phyloP scores from a whole-genome alignment of 2,329 filamentous ascomycete species.

The Cordyceps cicadae region DNA sequence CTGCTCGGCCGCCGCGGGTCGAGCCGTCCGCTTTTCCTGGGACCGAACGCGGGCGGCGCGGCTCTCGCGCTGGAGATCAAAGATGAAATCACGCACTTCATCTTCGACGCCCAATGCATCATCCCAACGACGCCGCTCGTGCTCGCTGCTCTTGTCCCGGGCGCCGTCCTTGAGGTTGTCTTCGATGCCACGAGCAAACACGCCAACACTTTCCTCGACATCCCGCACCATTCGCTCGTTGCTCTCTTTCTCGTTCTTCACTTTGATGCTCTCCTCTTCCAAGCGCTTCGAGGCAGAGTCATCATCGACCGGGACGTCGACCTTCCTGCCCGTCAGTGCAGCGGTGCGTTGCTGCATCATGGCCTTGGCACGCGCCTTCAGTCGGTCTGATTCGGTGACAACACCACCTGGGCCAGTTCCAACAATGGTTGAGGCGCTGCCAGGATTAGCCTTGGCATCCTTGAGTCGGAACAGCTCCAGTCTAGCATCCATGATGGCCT shows the following conservation, averaged over 20 bases:
- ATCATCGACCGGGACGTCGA: constrained; percentile 61
- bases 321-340: constrained; percentile 77
- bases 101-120: constrained; percentile 94
- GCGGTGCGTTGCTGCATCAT: constrained; percentile 99
- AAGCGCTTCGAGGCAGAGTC: constrained; percentile 73
- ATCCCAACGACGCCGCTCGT: constrained; percentile 90
- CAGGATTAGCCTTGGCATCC: constrained; percentile 86
- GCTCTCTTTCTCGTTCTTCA: constrained; percentile 78
- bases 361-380: constrained; percentile 90
- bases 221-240: constrained; percentile 96
- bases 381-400: constrained; percentile 85
- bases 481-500: constrained; percentile 83
- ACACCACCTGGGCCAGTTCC: constrained; percentile 86
- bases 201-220: constrained; percentile 89
- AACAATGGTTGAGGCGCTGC: constrained; percentile 70
- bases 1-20: constrained; percentile 35
- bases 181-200: constrained; percentile 78
- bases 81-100: constrained; percentile 95
- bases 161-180: constrained; percentile 76
- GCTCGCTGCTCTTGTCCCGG: constrained; percentile 69
- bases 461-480: constrained; percentile 88
- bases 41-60: constrained; percentile 61
- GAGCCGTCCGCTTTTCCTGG: constrained; percentile 46
- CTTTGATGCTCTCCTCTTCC: constrained; percentile 77
- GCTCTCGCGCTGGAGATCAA: constrained; percentile 83